Evolutionary conservation across 2,329 filamentous ascomycete species (phyloP).

Genomic region (Pseudocercospora eumusae): DNA sequence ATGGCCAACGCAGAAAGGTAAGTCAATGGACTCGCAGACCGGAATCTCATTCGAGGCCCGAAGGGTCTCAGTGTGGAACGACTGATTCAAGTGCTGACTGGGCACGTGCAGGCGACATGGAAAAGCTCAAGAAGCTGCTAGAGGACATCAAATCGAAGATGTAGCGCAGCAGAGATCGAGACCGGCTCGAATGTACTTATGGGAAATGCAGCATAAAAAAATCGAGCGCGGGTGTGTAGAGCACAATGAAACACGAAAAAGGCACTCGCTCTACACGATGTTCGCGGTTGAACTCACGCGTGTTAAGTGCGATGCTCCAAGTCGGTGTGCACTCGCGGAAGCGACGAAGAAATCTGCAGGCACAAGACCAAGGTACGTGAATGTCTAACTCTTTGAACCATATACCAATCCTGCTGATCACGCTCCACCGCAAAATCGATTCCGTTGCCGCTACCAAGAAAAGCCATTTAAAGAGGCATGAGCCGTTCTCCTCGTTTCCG

Average conservation of each 20-base stretch:
- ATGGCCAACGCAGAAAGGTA: conserved; percentile 74
- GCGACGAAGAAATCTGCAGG: too few species aligned
- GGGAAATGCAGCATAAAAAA: not conserved
- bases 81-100: too few species aligned
- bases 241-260: too few species aligned
- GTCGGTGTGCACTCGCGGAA: too few species aligned
- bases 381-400: not conserved
- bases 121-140: conserved; percentile 72
- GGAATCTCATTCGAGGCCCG: too few species aligned
- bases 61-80: too few species aligned
- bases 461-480: not conserved
- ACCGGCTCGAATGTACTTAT: not conserved
- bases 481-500: not conserved
- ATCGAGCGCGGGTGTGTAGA: not conserved
- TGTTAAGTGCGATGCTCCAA: too few species aligned
- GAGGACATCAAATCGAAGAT: conserved; percentile 91
- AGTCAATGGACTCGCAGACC: too few species aligned
- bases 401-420: too few species aligned
- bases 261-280: not conserved
- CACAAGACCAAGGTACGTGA: too few species aligned
- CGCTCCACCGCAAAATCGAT: too few species aligned
- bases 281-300: too few species aligned
- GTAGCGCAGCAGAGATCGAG: conserved; percentile 44
- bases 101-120: conserved; percentile 60
- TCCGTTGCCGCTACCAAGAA: not conserved